Base-by-base conservation (phyloP, 139 green algal genomes). In the Bryopsis sp. region DNA sequence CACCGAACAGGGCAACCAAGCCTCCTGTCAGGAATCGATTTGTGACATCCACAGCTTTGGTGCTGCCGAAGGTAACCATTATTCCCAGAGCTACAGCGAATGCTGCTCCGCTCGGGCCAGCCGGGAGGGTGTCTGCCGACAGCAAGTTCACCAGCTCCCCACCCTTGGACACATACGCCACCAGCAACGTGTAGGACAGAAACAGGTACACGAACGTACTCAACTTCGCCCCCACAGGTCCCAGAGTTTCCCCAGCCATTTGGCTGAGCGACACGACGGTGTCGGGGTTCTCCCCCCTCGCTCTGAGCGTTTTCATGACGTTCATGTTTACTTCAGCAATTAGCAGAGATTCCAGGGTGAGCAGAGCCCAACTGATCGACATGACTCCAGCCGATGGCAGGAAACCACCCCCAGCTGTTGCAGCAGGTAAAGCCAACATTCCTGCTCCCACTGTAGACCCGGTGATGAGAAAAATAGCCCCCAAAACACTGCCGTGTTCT, bases 311-410 rank as follows among this genome's bases (percentile, higher is more conserved):
- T 48, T 74, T 72, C 22, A 62, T 58, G 28, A 59, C 8, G 48
- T 31, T 58, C 28, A 91, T 47, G 66, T 89, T 90, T 3, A 92
- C 84, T 64, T 92, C 85, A 0, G 83, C 86, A 0, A 92, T 71
- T 3, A 89, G 65, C n/a, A 92, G 64, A 0, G 85, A 83, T 58
- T 89, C 70, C 2, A 72, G 22, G 0, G 71, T 68, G 33, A 92
- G 75, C 48, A 90, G 71, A 2, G 32, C 73, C 84, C 84, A 91
- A 28, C 65, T 71, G 35, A 54, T 67, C 19, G 86, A 81, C 31
- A 93, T 72, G 26, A 91, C 86, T 35, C 86, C 86, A 29, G 79
- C 72, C 15, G 39, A 65, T 3, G 58, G 69, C 36, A 59, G 15
- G 19, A 85, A 76, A 1, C 81, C 81, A 33, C 79, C 73, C 19